Conservation (phyloP, 2,329 filamentous ascomycete species). For the Chalaropsis thielavioides region DNA sequence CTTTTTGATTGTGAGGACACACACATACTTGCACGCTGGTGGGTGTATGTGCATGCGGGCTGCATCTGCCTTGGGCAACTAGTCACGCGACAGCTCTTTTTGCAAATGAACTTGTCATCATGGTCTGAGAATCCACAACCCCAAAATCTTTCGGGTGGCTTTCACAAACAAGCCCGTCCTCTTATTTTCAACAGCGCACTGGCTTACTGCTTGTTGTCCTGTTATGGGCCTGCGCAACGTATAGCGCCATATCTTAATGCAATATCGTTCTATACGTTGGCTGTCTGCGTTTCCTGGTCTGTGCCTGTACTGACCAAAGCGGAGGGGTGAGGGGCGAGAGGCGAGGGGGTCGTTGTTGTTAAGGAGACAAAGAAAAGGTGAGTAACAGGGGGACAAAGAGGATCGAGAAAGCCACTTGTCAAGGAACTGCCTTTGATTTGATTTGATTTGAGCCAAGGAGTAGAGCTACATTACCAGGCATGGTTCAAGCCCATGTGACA, state of each 20-base stretch:
- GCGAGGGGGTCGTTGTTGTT: too few species aligned
- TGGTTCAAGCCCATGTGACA: slow-evolving; percentile 12
- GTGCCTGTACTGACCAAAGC: not conserved
- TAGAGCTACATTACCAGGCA: not conserved
- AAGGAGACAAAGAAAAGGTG: not conserved
- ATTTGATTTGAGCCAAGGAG: not conserved
- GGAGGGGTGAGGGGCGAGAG: not conserved
- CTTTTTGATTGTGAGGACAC: not conserved
- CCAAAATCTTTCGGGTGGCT: not conserved
- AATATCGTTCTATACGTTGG: not conserved
- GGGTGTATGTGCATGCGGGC: not conserved
- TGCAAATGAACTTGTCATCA: not conserved
- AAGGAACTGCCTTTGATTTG: not conserved
- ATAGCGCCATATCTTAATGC: not conserved
- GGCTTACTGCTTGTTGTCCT: not conserved
- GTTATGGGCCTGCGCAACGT: not conserved
- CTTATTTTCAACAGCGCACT: too few species aligned
- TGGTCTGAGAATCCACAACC: not conserved
- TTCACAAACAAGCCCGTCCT: not conserved
- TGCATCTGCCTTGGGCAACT: not conserved
- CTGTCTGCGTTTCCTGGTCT: not conserved
- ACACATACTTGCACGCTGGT: not conserved
- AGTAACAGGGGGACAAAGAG: not conserved
- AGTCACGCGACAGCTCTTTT: not conserved
- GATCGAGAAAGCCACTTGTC: not conserved